Evolutionary conservation across 805 yeast species (phyloP).

Genomic region (Kodamaea laetipori): DNA sequence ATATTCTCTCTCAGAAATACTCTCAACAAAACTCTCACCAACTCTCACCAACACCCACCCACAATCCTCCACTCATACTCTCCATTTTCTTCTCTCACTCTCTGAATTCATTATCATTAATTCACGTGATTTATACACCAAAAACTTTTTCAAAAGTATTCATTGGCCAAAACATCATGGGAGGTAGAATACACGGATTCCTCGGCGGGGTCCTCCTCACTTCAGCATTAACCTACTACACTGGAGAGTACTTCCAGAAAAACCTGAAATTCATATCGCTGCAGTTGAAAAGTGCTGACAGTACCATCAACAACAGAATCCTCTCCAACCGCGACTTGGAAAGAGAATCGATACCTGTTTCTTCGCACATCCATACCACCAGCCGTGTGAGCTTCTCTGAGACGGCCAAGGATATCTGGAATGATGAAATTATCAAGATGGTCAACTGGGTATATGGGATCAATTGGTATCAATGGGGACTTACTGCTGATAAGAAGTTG

Average conservation of each 20-base stretch:
- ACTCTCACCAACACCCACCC: no score
- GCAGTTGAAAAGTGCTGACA: constrained; percentile 50
- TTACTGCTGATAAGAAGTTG: constrained; percentile 36
- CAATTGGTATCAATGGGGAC: constrained; percentile 48
- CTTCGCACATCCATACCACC: constrained; percentile 25
- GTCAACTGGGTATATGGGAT: constrained; percentile 65
- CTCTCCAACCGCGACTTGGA: constrained; percentile 49
- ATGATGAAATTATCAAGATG: constrained; percentile 63
- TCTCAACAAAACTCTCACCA: no score
- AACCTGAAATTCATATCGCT: constrained; percentile 49
- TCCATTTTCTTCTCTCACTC: no score
- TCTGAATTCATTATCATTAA: no score
- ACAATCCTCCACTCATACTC: no score
- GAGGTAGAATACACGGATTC: constrained; percentile 46
- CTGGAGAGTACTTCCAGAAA: constrained; percentile 55
- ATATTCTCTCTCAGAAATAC: no score
- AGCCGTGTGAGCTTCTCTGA: constrained; percentile 50
- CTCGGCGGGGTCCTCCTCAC: constrained; percentile 59
- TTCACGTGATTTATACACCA: neutral
- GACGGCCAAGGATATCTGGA: constrained; percentile 78
- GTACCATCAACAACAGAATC: constrained; percentile 55
- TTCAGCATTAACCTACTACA: constrained; percentile 61
- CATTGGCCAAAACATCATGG: constrained; percentile 9
- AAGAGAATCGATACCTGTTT: constrained; percentile 46
- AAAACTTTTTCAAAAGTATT: constrained; percentile 1